These are phyloP conservation scores for Nematodospora valgi DNA, from an alignment of 805 yeast genomes.

Conservation along the genomic window DNA sequence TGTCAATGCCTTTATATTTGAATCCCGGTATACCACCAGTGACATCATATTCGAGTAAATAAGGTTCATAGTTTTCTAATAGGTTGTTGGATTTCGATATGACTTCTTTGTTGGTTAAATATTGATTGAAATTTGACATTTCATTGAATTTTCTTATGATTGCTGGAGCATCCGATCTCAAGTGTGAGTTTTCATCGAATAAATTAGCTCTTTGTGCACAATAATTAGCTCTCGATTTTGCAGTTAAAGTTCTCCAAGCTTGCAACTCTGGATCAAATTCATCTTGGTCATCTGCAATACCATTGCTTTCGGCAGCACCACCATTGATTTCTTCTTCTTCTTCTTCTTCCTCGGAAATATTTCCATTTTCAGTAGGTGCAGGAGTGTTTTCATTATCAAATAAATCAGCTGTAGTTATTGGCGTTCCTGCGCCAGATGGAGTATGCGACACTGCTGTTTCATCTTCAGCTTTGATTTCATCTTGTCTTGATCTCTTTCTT, in stretches of 20 bases:
- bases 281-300: constrained; percentile 48
- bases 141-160: constrained; percentile 59
- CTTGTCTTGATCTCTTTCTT: constrained; percentile 35
- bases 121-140: constrained; percentile 60
- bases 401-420: constrained; percentile 11
- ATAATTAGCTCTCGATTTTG: constrained; percentile 73
- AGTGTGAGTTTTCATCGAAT: constrained; percentile 52
- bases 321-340: constrained; percentile 22
- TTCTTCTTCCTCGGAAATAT: constrained; percentile 19
- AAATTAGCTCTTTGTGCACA: constrained; percentile 65
- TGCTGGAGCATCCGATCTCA: constrained; percentile 70
- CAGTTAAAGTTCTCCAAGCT: constrained; percentile 81
- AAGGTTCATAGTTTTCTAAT: constrained; percentile 57
- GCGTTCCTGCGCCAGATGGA: constrained; percentile 12
- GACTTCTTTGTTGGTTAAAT: constrained; percentile 36
- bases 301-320: constrained; percentile 37
- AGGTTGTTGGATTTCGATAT: constrained; percentile 42
- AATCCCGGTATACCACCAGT: constrained; percentile 76
- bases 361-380: constrained; percentile 6
- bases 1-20: constrained; percentile 48
- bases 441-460: constrained; percentile 14
- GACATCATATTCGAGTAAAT: constrained; percentile 79
- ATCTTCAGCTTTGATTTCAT: constrained; percentile 29
- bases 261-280: constrained; percentile 74
- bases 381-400: constrained; percentile 13